Evolutionary conservation across 345 rosid species (phyloP).

Genomic region (Mangifera indica): DNA sequence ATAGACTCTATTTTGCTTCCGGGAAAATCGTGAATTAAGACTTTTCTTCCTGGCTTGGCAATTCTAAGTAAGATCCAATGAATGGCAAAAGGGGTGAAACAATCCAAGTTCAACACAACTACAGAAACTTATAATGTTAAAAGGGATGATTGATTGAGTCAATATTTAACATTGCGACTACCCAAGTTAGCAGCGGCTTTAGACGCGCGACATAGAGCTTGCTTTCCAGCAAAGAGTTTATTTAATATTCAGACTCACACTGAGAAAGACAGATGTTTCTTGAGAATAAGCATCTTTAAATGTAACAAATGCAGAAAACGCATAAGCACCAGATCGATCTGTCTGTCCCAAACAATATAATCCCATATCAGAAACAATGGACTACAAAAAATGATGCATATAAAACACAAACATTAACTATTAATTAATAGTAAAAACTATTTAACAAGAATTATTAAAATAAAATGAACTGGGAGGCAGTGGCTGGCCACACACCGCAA

Average conservation of each 20-base stretch:
- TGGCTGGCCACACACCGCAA: not conserved
- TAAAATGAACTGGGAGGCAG: not conserved
- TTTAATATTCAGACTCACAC: constrained; percentile 51
- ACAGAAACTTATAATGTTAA: not conserved
- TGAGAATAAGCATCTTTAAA: constrained; percentile 76
- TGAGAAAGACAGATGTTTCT: constrained; percentile 79
- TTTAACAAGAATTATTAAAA: not conserved
- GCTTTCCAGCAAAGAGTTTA: not conserved
- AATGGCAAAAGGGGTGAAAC: too few species aligned
- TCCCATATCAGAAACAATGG: not conserved
- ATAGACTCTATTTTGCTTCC: not conserved
- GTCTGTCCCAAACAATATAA: constrained; percentile 15
- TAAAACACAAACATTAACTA: not conserved
- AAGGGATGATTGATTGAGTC: constrained; percentile 6
- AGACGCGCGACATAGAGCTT: constrained; percentile 57
- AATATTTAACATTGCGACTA: constrained; percentile 32
- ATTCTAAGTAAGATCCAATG: not conserved
- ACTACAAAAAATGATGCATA: not conserved
- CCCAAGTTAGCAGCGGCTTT: constrained; percentile 66
- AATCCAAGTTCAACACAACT: not conserved
- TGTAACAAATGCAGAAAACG: constrained; percentile 67
- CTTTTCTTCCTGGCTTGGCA: not conserved
- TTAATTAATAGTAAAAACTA: not conserved
- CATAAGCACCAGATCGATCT: constrained; percentile 51
- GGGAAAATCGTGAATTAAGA: not conserved